Percentiles rank a stretch among this genome's conserved stretches.
Conservation (phyloP, 441 rosid genomes). For the Syzygium syzygioides region DNA sequence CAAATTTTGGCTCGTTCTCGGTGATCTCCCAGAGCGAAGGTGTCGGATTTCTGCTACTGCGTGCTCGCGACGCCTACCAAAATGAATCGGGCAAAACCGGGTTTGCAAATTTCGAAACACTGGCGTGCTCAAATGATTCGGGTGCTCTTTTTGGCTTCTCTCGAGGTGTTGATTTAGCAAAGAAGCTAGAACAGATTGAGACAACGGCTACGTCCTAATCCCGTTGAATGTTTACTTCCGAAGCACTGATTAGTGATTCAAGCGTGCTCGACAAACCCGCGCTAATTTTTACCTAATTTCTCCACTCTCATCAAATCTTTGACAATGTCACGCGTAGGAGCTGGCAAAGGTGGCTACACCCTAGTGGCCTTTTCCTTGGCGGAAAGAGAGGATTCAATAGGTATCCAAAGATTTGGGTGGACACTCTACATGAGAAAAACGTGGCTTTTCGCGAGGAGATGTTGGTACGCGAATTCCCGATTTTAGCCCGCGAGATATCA, state of each 20-base stretch:
- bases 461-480: not conserved
- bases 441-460: not conserved
- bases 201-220: not conserved
- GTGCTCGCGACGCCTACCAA: rapidly evolving
- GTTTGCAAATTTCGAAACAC: not conserved
- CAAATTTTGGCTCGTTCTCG: not conserved
- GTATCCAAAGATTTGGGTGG: not conserved
- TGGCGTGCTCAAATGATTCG: not conserved
- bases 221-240: not conserved
- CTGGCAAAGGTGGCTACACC: not conserved
- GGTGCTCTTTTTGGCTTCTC: not conserved
- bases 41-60: rapidly evolving
- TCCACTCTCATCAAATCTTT: not conserved
- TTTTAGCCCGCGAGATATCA: not conserved
- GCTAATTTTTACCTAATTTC: not conserved
- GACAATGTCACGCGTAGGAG: not conserved
- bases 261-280: not conserved
- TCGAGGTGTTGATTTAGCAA: not conserved
- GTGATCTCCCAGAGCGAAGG: rapidly evolving
- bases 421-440: not conserved
- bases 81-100: not conserved
- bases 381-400: not conserved
- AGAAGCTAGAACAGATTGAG: not conserved
- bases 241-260: not conserved
- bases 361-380: not conserved